Evolutionary conservation across 176 grass and related monocot species (phyloP).

Genomic region (Elymus sibiricus): DNA sequence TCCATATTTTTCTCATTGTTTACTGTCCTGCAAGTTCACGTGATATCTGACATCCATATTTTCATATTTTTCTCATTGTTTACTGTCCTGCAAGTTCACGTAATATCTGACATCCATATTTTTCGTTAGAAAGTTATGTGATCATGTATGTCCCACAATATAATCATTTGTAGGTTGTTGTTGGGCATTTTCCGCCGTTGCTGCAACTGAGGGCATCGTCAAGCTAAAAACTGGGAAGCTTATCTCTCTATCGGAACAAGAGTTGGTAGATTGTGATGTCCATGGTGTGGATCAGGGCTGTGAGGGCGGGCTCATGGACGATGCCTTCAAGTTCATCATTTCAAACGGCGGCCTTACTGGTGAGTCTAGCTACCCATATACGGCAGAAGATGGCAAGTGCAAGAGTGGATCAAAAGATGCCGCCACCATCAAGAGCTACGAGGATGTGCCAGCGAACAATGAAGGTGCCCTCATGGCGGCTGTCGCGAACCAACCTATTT

Average conservation of each 20-base stretch:
- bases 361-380: neutral
- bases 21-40: no score
- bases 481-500: neutral
- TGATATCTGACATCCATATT: no score
- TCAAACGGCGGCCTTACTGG: neutral
- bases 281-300: neutral
- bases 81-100: no score
- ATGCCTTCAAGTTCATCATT: neutral
- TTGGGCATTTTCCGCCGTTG: neutral
- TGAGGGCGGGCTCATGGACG: neutral
- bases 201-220: neutral
- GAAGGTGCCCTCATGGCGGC: neutral
- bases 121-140: neutral
- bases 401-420: neutral
- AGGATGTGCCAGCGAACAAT: neutral
- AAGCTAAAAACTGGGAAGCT: neutral
- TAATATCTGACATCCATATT: no score
- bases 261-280: neutral
- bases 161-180: neutral
- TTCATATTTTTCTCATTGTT: no score
- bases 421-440: neutral
- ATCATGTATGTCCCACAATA: neutral
- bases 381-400: neutral
- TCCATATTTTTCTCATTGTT: no score
- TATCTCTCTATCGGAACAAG: neutral